These are phyloP conservation scores for Leccinum solheimii DNA, from an alignment of 1,284 basidiomycete species.

Conservation along the genomic window DNA sequence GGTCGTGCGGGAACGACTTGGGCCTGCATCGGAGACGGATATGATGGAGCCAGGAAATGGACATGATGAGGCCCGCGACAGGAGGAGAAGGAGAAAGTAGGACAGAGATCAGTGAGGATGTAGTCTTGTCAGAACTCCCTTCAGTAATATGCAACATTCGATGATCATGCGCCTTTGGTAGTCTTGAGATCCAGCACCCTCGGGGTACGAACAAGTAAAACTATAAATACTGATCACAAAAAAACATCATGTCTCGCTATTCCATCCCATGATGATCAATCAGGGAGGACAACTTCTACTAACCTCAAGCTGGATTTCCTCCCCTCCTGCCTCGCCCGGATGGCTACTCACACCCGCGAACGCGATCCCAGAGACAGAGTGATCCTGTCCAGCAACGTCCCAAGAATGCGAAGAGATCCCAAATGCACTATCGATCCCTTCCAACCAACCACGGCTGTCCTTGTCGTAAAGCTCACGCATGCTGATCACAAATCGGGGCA, in stretches of 20 bases:
- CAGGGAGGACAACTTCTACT: background rate
- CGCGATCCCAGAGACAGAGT: background rate
- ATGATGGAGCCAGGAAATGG: too few relatives aligned
- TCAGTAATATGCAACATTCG: too few relatives aligned
- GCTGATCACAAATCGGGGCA: background rate
- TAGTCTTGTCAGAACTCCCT: too few relatives aligned
- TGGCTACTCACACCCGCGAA: background rate
- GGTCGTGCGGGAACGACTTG: too few relatives aligned
- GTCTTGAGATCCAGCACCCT: background rate
- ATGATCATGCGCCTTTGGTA: too few relatives aligned
- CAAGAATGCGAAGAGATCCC: background rate
- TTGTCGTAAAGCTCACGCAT: background rate
- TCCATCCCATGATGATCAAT: background rate
- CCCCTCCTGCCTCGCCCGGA: background rate
- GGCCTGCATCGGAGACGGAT: too few relatives aligned
- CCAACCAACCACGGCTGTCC: background rate
- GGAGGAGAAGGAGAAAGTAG: too few relatives aligned
- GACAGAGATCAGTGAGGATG: too few relatives aligned
- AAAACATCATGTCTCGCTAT: background rate
- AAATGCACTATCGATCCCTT: background rate
- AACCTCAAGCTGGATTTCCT: too few relatives aligned
- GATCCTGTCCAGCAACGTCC: background rate
- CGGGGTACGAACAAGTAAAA: background rate
- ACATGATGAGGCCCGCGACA: too few relatives aligned
- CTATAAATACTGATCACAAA: background rate